Evolutionary conservation across 2,329 filamentous ascomycete genomes (phyloP).

Genomic region (Aspergillus fumigatus): DNA sequence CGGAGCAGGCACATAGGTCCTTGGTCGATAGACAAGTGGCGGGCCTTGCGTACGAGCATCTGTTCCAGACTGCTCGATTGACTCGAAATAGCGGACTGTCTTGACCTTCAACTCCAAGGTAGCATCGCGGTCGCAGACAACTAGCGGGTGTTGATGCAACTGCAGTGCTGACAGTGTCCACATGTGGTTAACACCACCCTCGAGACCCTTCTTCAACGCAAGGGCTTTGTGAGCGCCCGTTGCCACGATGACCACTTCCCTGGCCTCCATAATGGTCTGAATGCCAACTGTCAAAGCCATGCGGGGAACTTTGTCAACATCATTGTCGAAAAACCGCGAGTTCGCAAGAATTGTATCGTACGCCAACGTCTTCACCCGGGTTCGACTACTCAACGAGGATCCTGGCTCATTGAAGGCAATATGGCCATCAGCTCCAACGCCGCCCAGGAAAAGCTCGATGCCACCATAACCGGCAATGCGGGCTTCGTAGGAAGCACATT

Average conservation of each 20-base stretch:
- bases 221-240: conserved; percentile 75
- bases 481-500: conserved; percentile 75
- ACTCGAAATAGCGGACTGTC: conserved; percentile 70
- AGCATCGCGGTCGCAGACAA: conserved; percentile 78
- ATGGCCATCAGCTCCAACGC: conserved; percentile 81
- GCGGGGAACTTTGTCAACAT: conserved; percentile 68
- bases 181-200: conserved; percentile 82
- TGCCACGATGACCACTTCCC: conserved; percentile 79
- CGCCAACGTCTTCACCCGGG: conserved; percentile 79
- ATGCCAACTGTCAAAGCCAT: conserved; percentile 84
- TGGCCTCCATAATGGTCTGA: conserved; percentile 73
- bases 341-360: conserved; percentile 86
- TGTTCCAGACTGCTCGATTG: conserved; percentile 61
- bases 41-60: conserved; percentile 42
- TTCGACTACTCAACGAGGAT: conserved; percentile 70
- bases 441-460: conserved; percentile 80
- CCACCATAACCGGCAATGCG: conserved; percentile 70
- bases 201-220: conserved; percentile 74
- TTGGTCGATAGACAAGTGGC: conserved; percentile 37
- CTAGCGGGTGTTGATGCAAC: conserved; percentile 73
- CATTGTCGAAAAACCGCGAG: conserved; percentile 75
- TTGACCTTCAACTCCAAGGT: conserved; percentile 69
- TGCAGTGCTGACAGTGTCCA: conserved; percentile 82
- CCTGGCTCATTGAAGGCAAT: conserved; percentile 90
- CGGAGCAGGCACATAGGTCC: conserved; percentile 32